Conservation (phyloP, 2,329 filamentous ascomycete species). For the Aspergillus brasiliensis region DNA sequence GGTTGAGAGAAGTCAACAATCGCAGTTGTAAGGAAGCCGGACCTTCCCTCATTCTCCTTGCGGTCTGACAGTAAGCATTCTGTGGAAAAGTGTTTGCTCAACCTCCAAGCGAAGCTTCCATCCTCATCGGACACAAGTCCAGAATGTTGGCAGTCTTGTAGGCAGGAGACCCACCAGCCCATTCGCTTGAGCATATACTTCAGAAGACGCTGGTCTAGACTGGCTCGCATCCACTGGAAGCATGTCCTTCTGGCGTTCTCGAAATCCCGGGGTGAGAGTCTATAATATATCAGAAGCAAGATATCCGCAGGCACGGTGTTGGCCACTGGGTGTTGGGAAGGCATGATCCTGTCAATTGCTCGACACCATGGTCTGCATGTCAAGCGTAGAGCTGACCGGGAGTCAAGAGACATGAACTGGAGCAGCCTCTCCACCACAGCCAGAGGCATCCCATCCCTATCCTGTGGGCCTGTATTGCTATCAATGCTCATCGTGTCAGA, state of each 20-base stretch:
- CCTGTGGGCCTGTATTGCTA: not conserved
- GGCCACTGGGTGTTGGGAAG: conserved; percentile 30
- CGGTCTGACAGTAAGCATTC: conserved; percentile 51
- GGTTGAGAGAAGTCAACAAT: conserved; percentile 29
- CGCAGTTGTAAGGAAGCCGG: conserved; percentile 43
- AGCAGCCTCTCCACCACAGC: conserved; percentile 14
- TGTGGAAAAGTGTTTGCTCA: conserved; percentile 53
- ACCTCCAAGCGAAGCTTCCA: conserved; percentile 36
- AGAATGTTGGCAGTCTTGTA: conserved; percentile 32
- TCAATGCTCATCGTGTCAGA: not conserved
- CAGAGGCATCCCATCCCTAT: conserved; percentile 1
- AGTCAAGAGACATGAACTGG: conserved; percentile 10
- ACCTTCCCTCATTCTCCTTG: conserved; percentile 30
- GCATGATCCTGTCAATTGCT: conserved; percentile 25
- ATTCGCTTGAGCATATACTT: conserved; percentile 57
- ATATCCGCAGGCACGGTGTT: conserved; percentile 52
- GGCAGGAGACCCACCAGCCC: conserved; percentile 55
- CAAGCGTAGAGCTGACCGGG: conserved; percentile 29
- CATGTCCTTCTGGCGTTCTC: conserved; percentile 64
- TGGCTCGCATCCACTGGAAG: conserved; percentile 60
- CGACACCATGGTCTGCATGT: conserved; percentile 39
- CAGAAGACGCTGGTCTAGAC: conserved; percentile 56
- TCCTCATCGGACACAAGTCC: conserved; percentile 41
- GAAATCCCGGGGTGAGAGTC: conserved; percentile 55
- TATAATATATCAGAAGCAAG: conserved; percentile 50